phyloP scores from a whole-genome alignment of 169 alveolate genomes.

The Babesia ovis region DNA sequence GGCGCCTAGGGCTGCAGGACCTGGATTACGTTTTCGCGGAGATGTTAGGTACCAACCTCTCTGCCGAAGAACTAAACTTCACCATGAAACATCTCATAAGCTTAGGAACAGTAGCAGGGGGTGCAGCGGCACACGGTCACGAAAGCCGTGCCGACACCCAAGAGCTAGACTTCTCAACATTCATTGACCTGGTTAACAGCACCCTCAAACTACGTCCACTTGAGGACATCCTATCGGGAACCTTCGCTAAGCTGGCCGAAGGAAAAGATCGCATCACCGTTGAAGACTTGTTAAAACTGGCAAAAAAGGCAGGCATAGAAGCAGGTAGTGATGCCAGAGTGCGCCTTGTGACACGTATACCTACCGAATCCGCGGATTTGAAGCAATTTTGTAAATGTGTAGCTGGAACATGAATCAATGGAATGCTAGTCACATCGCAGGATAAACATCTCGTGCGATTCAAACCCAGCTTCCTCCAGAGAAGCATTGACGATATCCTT shows the following conservation, averaged over 20 bases:
- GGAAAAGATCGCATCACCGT: constrained; percentile 50
- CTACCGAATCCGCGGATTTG: constrained; percentile 51
- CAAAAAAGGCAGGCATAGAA: constrained; percentile 36
- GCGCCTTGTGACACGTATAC: constrained; percentile 43
- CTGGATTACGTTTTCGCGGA: constrained; percentile 24
- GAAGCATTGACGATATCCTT: constrained; percentile 27
- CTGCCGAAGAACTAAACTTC: constrained; percentile 26
- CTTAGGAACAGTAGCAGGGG: constrained; percentile 31
- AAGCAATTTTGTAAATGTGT: constrained; percentile 39
- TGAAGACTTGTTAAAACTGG: constrained; percentile 41
- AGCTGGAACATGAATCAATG: constrained; percentile 15
- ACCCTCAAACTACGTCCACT: constrained; percentile 28
- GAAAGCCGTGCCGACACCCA: background rate
- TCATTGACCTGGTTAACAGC: constrained; percentile 40
- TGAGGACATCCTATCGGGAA: constrained; percentile 27
- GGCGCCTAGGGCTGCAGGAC: constrained; percentile 25
- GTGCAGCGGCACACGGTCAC: constrained; percentile 13
- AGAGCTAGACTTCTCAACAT: constrained; percentile 52
- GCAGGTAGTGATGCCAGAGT: constrained; percentile 47
- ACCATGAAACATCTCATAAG: constrained; percentile 30
- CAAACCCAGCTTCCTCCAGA: constrained; percentile 36
- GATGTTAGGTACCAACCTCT: constrained; percentile 13
- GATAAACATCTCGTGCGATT: constrained; percentile 54
- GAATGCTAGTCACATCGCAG: constrained; percentile 24
- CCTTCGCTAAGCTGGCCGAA: constrained; percentile 40